Conservation (phyloP, 1,284 basidiomycete genomes). For the Cutaneotrichosporon spelunceum region DNA sequence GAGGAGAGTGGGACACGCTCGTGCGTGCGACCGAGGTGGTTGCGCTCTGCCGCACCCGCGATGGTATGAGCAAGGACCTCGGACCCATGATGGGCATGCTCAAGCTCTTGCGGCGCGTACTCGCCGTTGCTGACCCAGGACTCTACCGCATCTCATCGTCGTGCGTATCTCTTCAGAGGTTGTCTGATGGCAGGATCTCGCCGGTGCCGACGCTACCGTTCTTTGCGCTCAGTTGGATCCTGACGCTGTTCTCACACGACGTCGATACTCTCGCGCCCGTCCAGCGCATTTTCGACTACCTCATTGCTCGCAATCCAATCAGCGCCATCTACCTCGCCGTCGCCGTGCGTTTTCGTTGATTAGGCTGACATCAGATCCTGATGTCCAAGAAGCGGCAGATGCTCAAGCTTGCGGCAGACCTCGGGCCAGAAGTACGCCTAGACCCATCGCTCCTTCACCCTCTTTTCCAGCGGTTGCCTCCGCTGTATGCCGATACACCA, state of each 20-base stretch:
- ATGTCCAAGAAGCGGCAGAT: constrained; percentile 49
- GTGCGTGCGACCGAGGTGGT: constrained; percentile 58
- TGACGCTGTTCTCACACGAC: constrained; percentile 89
- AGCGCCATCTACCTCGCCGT: constrained; percentile 74
- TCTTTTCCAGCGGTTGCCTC: constrained; percentile 67
- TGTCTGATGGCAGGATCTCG: constrained; percentile 31
- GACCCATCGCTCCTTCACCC: constrained; percentile 63
- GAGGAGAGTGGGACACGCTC: constrained; percentile 57
- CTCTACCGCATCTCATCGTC: constrained; percentile 58
- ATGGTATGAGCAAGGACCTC: constrained; percentile 80
- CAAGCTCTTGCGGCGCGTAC: constrained; percentile 67
- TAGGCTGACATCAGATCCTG: constrained; percentile 38
- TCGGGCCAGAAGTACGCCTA: constrained; percentile 38
- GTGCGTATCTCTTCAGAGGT: constrained; percentile 52
- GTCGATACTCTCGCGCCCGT: constrained; percentile 76
- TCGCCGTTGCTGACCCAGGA: constrained; percentile 67
- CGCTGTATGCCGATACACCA: constrained; percentile 55
- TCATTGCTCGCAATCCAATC: constrained; percentile 77
- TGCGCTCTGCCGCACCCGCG: constrained; percentile 75
- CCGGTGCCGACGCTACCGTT: constrained; percentile 44
- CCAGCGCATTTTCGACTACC: constrained; percentile 83
- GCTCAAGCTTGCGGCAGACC: constrained; percentile 31
- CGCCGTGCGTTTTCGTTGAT: constrained; percentile 59
- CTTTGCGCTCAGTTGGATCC: constrained; percentile 81
- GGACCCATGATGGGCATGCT: constrained; percentile 81